A percentile compares a stretch with the other conserved stretches of the same genome.
These are phyloP conservation scores for Geranium rotundifolium DNA, from an alignment of 345 rosid genomes.

Conservation along the genomic window DNA sequence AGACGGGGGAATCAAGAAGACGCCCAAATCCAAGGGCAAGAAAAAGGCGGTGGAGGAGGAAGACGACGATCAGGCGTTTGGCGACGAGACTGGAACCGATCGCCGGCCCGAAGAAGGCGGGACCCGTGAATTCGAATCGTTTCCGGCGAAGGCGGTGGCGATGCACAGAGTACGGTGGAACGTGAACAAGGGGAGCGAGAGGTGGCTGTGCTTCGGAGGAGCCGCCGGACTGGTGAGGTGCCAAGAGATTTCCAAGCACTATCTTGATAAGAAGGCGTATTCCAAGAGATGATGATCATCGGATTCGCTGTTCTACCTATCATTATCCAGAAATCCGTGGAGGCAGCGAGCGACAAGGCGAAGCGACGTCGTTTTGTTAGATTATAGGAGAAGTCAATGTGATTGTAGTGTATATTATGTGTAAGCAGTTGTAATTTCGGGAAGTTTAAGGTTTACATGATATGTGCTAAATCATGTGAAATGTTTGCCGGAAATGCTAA, in stretches of 20 bases:
- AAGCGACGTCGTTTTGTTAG: no score
- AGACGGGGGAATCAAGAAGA: constrained; percentile 23
- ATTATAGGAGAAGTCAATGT: no score
- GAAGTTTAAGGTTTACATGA: no score
- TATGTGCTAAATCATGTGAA: no score
- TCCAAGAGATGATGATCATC: constrained; percentile 2
- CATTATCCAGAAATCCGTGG: no score
- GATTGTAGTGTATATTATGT: no score
- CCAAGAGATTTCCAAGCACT: constrained; percentile 36
- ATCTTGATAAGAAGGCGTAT: constrained; percentile 8
- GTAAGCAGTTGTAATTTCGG: no score
- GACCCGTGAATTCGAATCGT: constrained; percentile 11
- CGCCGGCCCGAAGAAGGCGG: constrained; percentile 4
- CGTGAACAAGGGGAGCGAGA: constrained; percentile 74
- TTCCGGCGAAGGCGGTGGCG: constrained; percentile 55
- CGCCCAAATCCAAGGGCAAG: constrained; percentile 17
- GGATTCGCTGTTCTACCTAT: no score
- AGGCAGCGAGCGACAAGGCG: no score
- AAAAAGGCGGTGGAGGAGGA: constrained; percentile 12
- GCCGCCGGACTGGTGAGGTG: constrained; percentile 77
- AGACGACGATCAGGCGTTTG: constrained; percentile 14
- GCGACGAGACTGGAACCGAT: constrained; percentile 7
- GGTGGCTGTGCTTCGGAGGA: constrained; percentile 85
- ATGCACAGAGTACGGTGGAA: constrained; percentile 80
- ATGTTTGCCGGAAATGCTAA: no score